Base-by-base conservation (phyloP, 2,329 filamentous ascomycete genomes). In the Fusarium falciforme region DNA sequence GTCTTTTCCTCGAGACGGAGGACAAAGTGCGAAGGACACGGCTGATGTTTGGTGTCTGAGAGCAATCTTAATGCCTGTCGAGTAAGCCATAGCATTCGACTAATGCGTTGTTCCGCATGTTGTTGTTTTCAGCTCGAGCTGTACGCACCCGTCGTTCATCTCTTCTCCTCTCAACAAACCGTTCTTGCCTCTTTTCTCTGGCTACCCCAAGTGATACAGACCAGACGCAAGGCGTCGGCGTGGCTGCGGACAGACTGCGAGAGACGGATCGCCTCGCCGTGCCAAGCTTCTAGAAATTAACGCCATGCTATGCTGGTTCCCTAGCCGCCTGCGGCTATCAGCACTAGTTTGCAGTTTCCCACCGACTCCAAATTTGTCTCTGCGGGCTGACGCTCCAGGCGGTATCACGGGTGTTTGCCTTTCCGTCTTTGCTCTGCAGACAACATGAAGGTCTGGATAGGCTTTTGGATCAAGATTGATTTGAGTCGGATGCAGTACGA, bases 321-420 rank as follows among this genome's bases (percentile, higher is more conserved):
- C 52, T 47, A 47, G 33, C 22, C 27, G n/a, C n/a, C 54, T 35
- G 36, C 20, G 29, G 61, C 36, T 44, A 22, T 36, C 35, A 22
- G 33, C 29, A 36, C 11, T 31, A 36, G 17, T 29, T 29, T 67
- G 33, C 55, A 58, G 31, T 27, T 49, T 52, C 58, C 35, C 35
- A 64, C 52, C 63, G 49, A 73, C 61, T 74, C 71, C 52, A 72
- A 60, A 22, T 33, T 33, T 27, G 17, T 61, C 16, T 20, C 27
- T 25, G 40, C 61, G 64, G 71, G 65, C 64, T 74, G 72, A 74
- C 33, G 68, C 68, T 64, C 64, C 61, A 72, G 64, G 64, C 66
- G 64, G 62, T 20, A 59, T 63, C 31, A 35, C 40, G 44, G 55
- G 59, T 71, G 68, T 71, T 68, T 72, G 69, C 69, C 40, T 22